Base-by-base conservation (phyloP, 371 early-diverging fungal genomes). In the Polyrhizophydium stewartii region DNA sequence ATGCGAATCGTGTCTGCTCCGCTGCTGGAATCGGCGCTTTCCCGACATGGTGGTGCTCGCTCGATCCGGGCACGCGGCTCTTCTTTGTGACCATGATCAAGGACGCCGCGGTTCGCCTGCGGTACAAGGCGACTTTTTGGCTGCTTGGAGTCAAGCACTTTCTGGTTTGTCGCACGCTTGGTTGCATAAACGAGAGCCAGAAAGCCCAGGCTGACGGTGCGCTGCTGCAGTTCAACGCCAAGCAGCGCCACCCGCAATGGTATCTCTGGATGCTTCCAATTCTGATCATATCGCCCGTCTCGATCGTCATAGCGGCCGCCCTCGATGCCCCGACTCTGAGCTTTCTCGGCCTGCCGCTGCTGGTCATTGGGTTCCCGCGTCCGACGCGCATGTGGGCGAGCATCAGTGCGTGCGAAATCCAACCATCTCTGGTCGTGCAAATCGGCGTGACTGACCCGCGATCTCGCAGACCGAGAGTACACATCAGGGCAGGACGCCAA, bases 281-380 rank as follows among this genome's bases (percentile, higher is more conserved):
- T 31, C 21, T 71, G 7, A 33, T 77, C 24, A 61, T 69, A 9
- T 62, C 71, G n/a, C 75, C 77, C 5, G 13, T 63, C 19, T 62
- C 68, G n/a, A 58, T 77, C 16, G 46, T 68, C 7, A 16, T 72
- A 17, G 53, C 63, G 17, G 57, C 61, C 30, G 49, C 62, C 3
- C 55, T 77, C 1, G 66, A 72, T 59, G 61, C 65, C 2, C 77
- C 75, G 7, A 45, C 70, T 47, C 55, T 77, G 63, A 63, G 69
- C 2, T 27, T 74, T 19, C 52, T 74, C 2, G 75, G 73, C n/a
- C 40, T 73, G 13, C 77, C 73, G 0, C 55, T 77, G 16, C 66
- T 69, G 45, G 64, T 68, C 63, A 38, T 66, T 13, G 61, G 63
- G 22, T 77, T 77, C 59, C 65, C 71, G 22, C 51, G 77, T 21